A percentile compares a stretch with the other conserved stretches of the same genome.
phyloP scores from a whole-genome alignment of 2,329 filamentous ascomycete genomes.

The Ceratocystis smalleyi region DNA sequence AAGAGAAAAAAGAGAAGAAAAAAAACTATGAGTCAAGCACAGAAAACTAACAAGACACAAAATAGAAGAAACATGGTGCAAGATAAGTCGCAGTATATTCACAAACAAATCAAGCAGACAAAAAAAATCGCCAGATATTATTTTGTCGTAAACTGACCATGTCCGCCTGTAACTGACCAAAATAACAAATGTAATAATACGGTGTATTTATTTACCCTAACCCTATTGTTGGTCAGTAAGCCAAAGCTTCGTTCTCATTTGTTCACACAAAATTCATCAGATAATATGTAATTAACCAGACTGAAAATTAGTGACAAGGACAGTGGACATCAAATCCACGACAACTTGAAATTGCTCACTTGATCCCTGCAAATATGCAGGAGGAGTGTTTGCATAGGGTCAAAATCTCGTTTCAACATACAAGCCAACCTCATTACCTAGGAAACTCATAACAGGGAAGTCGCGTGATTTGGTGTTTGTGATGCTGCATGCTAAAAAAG shows the following conservation, averaged over 20 bases:
- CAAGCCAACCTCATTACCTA: neutral
- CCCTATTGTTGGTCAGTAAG: neutral
- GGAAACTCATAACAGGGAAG: neutral
- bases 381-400: neutral
- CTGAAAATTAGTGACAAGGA: neutral
- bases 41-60: neutral
- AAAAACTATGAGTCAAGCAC: no score
- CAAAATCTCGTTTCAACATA: neutral
- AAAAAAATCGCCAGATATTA: no score
- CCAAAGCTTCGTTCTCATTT: neutral
- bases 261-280: neutral
- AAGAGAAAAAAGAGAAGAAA: no score
- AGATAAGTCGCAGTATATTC: neutral
- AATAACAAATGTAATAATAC: no score
- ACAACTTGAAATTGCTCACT: neutral
- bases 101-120: no score
- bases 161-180: no score
- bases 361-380: constrained; percentile 9
- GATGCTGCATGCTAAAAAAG: neutral
- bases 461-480: neutral
- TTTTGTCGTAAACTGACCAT: no score
- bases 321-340: neutral
- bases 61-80: neutral
- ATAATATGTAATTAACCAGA: neutral
- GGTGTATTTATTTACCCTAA: constrained; percentile 1